These are phyloP conservation scores for Collariella sp. DNA, from an alignment of 495 filamentous ascomycete genomes.

Conservation along the genomic window DNA sequence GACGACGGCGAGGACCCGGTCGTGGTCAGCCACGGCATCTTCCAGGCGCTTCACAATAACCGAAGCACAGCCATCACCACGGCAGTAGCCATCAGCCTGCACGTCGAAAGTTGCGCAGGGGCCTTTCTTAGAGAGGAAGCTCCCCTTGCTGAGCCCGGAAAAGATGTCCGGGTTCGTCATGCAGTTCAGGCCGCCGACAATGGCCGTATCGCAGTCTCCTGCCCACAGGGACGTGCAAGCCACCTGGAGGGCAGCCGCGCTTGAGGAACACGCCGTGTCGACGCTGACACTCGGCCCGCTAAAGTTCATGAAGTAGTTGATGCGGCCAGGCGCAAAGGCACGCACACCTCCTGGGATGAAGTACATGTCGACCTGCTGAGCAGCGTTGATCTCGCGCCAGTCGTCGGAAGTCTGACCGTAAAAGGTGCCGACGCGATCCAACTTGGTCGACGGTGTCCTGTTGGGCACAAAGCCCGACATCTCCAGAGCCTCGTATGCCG, in stretches of 20 bases:
- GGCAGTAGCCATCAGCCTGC: slow-evolving; percentile 68
- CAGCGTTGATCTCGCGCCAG: slow-evolving; percentile 83
- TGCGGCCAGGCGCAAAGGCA: slow-evolving; percentile 79
- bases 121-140: slow-evolving; percentile 73
- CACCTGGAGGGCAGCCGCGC: slow-evolving; percentile 72
- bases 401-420: slow-evolving; percentile 92
- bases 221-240: slow-evolving; percentile 76
- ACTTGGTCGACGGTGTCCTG: slow-evolving; percentile 71
- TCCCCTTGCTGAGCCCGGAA: slow-evolving; percentile 69
- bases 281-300: slow-evolving; percentile 77
- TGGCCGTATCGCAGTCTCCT: slow-evolving; percentile 76
- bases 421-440: slow-evolving; percentile 82
- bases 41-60: slow-evolving; percentile 67
- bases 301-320: slow-evolving; percentile 83
- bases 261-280: slow-evolving; percentile 87
- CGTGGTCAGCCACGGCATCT: slow-evolving; percentile 66
- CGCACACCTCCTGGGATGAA: slow-evolving; percentile 85
- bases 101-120: slow-evolving; percentile 76
- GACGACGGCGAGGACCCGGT: slow-evolving; percentile 63
- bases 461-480: slow-evolving; percentile 86
- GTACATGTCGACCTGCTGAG: slow-evolving; percentile 87
- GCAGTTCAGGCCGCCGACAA: slow-evolving; percentile 71
- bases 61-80: slow-evolving; percentile 63
- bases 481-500: slow-evolving; percentile 85
- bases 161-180: slow-evolving; percentile 82